These are phyloP conservation scores for Cladophialophora immunda DNA, from an alignment of 2,329 filamentous ascomycete genomes.

Conservation along the genomic window DNA sequence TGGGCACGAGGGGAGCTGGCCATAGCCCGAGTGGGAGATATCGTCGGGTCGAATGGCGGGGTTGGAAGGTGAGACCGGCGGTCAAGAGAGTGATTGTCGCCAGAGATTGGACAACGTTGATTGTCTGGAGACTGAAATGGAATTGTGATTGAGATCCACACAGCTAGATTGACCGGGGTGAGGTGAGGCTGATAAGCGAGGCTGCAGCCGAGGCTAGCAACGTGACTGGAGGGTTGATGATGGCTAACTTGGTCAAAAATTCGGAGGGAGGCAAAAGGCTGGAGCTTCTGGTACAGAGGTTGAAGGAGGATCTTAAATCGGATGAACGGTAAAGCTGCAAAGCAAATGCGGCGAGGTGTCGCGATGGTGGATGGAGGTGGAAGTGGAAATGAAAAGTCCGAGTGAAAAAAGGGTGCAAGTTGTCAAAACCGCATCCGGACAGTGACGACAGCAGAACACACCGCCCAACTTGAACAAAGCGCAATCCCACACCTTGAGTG, in stretches of 20 bases:
- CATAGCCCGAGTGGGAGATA: conserved; percentile 4
- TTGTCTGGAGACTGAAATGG: background rate
- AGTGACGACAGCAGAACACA: background rate
- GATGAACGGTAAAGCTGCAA: background rate
- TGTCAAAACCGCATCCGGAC: background rate
- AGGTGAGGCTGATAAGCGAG: background rate
- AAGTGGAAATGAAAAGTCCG: background rate
- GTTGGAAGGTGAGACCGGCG: background rate
- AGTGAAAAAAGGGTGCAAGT: background rate
- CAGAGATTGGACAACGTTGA: background rate
- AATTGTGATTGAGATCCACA: background rate
- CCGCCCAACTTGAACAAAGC: background rate
- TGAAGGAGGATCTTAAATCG: background rate
- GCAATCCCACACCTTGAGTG: background rate
- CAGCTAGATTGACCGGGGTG: background rate
- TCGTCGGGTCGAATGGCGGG: background rate
- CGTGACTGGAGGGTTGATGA: background rate
- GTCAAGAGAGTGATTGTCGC: background rate
- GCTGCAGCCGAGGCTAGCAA: background rate
- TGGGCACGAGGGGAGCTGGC: conserved; percentile 1
- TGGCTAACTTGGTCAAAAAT: background rate
- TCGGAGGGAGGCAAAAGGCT: background rate
- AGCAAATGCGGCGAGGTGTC: background rate
- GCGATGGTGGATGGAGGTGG: background rate
- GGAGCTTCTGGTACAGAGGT: background rate